These are phyloP conservation scores for Mycena latifolia DNA, from an alignment of 768 basidiomycete genomes.

Conservation along the genomic window DNA sequence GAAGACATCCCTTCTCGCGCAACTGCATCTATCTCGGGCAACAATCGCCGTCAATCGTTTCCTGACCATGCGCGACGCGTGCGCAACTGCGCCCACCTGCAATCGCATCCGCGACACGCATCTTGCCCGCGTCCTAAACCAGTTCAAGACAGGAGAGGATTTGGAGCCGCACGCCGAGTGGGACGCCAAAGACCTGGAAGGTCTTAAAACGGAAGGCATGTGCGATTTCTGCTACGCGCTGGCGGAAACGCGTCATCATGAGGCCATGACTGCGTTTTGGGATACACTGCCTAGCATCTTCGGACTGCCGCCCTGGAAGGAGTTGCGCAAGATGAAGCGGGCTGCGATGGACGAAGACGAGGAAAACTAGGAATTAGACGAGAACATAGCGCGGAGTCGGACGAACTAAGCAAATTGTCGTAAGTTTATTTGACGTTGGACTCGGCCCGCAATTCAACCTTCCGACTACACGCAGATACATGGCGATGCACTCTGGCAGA, in stretches of 20 bases:
- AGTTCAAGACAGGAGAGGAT: background rate
- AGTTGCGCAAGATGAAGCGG: slow-evolving; percentile 2
- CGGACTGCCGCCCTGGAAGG: slow-evolving; percentile 11
- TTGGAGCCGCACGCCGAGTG: background rate
- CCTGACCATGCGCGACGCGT: background rate
- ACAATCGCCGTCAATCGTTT: background rate
- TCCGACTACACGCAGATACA: too few relatives aligned
- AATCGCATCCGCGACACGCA: background rate
- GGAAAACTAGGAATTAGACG: too few relatives aligned
- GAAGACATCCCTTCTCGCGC: too few relatives aligned
- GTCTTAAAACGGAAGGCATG: background rate
- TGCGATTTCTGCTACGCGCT: background rate
- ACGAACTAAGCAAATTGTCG: too few relatives aligned
- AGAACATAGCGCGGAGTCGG: too few relatives aligned
- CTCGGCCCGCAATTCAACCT: too few relatives aligned
- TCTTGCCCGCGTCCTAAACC: background rate
- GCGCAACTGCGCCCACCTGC: background rate
- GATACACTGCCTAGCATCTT: slow-evolving; percentile 6
- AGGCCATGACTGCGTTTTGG: background rate
- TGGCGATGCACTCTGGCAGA: too few relatives aligned
- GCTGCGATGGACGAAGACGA: background rate
- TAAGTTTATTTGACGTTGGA: too few relatives aligned
- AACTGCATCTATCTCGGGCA: too few relatives aligned
- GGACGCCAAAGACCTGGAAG: background rate
- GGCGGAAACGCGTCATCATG: background rate